Conservation (phyloP, 2,329 filamentous ascomycete genomes). For the Aotearoamyces nothofagi region DNA sequence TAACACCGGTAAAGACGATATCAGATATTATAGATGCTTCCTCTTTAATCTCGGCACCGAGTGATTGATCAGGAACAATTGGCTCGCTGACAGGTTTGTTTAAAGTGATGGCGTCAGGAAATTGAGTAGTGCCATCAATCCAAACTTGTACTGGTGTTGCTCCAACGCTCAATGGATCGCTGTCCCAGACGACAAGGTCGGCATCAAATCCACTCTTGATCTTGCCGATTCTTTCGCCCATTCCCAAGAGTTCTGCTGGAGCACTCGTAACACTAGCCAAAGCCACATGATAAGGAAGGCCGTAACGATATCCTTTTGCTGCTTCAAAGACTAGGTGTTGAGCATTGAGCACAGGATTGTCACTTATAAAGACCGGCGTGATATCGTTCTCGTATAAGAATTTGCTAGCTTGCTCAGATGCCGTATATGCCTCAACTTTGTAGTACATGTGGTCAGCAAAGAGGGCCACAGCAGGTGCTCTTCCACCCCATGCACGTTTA, state of each 20-base stretch:
- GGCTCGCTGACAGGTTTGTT: conserved; percentile 29
- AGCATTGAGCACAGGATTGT: conserved; percentile 55
- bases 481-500: conserved; percentile 37
- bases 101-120: conserved; percentile 36
- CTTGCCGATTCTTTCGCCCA: conserved; percentile 42
- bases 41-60: conserved; percentile 24
- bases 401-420: conserved; percentile 51
- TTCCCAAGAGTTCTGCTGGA: conserved; percentile 40
- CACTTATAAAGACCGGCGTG: conserved; percentile 52
- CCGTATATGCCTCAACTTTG: conserved; percentile 51
- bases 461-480: conserved; percentile 40
- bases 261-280: conserved; percentile 41
- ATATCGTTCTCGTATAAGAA: conserved; percentile 48
- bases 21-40: conserved; percentile 23
- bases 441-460: conserved; percentile 64
- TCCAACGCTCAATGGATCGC: conserved; percentile 43
- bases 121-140: conserved; percentile 46
- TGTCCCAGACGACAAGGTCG: conserved; percentile 47
- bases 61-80: conserved; percentile 24
- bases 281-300: conserved; percentile 43
- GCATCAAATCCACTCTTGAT: conserved; percentile 46
- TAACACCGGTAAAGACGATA: conserved; percentile 41
- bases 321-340: conserved; percentile 55
- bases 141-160: conserved; percentile 45
- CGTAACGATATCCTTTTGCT: conserved; percentile 42